These are phyloP conservation scores for Thielaviopsis ethacetica DNA, from an alignment of 2,329 filamentous ascomycete genomes.

Conservation along the genomic window DNA sequence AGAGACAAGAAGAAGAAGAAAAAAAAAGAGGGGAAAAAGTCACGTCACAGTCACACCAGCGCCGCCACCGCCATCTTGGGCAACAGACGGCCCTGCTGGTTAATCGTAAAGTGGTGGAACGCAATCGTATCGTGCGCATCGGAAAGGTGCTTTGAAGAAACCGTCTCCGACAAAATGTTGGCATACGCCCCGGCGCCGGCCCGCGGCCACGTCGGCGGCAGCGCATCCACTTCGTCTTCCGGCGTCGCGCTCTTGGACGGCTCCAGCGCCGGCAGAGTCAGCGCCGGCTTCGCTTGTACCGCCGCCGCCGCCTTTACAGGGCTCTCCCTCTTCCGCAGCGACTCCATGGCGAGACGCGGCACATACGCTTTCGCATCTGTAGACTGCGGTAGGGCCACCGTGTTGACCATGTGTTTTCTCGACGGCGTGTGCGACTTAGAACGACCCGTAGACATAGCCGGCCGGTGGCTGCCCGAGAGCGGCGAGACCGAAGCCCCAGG, in stretches of 20 bases:
- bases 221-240: slow-evolving; percentile 19
- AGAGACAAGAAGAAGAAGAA: background rate
- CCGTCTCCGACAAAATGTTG: slow-evolving; percentile 21
- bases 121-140: slow-evolving; percentile 27
- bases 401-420: slow-evolving; percentile 8
- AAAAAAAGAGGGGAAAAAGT: background rate
- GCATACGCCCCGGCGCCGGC: slow-evolving; percentile 25
- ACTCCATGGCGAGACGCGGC: slow-evolving; percentile 3
- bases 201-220: slow-evolving; percentile 25
- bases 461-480: background rate
- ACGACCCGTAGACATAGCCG: slow-evolving; percentile 1
- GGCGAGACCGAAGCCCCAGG: background rate
- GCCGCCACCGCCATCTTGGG: slow-evolving; percentile 12
- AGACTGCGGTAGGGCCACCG: slow-evolving; percentile 5
- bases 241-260: slow-evolving; percentile 11
- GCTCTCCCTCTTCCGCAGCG: background rate
- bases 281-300: background rate
- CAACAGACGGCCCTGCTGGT: slow-evolving; percentile 13
- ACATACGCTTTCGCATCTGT: slow-evolving; percentile 3
- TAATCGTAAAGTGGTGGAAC: slow-evolving; percentile 28
- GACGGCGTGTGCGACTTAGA: slow-evolving; percentile 1
- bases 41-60: slow-evolving; percentile 2
- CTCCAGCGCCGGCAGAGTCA: slow-evolving; percentile 2
- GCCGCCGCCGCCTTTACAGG: slow-evolving; percentile 3
- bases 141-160: slow-evolving; percentile 21